A percentile compares a stretch with the other conserved stretches of the same genome.
phyloP scores from a whole-genome alignment of 208 protist genomes.

The Tritrichomonas foetus region DNA sequence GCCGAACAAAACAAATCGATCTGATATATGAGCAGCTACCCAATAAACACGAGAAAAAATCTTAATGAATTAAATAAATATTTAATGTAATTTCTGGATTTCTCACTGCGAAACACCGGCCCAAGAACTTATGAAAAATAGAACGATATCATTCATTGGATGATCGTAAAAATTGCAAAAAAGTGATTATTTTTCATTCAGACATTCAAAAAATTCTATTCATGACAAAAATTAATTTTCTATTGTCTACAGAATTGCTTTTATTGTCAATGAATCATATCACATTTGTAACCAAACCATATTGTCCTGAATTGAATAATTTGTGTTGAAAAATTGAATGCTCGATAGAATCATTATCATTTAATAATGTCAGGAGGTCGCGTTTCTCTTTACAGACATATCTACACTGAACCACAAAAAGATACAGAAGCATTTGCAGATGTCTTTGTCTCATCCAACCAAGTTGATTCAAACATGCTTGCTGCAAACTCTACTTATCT shows the following conservation, averaged over 20 bases:
- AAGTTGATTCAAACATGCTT: not conserved
- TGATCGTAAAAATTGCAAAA: not conserved
- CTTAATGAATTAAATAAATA: not conserved
- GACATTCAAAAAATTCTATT: not conserved
- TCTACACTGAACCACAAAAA: not conserved
- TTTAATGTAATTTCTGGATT: not conserved
- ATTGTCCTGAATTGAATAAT: not conserved
- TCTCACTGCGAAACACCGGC: not conserved
- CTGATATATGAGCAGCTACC: not conserved
- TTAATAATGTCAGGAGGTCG: not conserved
- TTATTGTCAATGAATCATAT: not conserved
- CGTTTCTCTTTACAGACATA: not conserved
- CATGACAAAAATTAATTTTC: not conserved
- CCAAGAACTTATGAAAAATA: not conserved
- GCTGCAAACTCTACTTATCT: not conserved
- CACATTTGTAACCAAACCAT: not conserved
- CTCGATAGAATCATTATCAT: not conserved
- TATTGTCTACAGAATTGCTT: not conserved
- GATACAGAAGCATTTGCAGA: not conserved
- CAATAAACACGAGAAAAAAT: not conserved
- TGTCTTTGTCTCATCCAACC: not conserved
- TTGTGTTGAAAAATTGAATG: not conserved
- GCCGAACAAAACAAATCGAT: not conserved
- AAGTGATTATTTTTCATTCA: too few species aligned
- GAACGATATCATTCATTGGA: not conserved